phyloP scores from a whole-genome alignment of 176 grass and related monocot species.

The Paspalum notatum region DNA sequence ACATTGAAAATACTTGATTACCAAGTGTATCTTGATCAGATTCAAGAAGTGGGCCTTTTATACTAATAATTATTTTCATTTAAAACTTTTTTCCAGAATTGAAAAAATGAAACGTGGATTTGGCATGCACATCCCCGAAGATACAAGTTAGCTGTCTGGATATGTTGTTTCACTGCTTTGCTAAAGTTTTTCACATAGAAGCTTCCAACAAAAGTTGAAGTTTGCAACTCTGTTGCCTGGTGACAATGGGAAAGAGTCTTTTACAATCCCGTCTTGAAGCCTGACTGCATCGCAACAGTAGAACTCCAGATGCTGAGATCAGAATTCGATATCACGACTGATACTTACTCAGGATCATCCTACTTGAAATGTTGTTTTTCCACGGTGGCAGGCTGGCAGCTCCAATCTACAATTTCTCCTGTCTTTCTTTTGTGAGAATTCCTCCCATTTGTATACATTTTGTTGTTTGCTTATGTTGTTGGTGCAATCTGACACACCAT shows the following conservation, averaged over 20 bases:
- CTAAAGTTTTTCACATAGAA: not conserved
- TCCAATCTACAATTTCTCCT: not conserved
- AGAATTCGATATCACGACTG: not conserved
- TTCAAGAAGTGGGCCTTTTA: not conserved
- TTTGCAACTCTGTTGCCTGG: not conserved
- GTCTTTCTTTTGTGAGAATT: not conserved
- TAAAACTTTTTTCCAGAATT: conserved; percentile 45
- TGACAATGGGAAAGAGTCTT: conserved; percentile 13
- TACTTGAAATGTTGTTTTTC: not conserved
- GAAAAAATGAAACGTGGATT: conserved; percentile 92
- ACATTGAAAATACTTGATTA: not conserved
- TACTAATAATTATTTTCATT: conserved; percentile 40
- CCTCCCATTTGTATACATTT: not conserved
- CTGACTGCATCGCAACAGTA: not conserved
- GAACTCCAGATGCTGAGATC: not conserved
- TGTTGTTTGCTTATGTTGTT: not conserved
- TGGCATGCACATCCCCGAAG: conserved; percentile 75
- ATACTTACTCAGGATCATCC: not conserved
- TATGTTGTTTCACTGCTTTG: not conserved
- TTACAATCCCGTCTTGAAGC: not conserved
- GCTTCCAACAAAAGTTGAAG: not conserved
- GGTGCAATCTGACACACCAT: not conserved
- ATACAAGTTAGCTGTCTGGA: conserved; percentile 47
- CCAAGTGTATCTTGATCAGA: not conserved
- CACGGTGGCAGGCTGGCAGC: not conserved